Evolutionary conservation across 169 alveolate genomes (phyloP), one percentile per base, ranked within the genome.

Genomic region (Eimeria maxima): DNA sequence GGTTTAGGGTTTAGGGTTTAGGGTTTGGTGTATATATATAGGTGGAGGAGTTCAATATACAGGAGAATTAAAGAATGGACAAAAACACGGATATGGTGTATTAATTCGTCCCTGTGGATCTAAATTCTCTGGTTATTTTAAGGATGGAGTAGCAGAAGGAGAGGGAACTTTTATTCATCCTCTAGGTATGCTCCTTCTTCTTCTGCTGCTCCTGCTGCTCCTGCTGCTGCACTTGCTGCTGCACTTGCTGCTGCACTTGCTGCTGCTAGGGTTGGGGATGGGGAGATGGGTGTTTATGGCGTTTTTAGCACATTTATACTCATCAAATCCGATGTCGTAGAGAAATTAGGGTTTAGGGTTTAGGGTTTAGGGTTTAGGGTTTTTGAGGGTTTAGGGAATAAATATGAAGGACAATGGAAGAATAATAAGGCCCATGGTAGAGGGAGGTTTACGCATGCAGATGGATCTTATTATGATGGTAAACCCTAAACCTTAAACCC

Each of bases 341-440:
- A 50, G 57, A 5, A 50, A 5, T 11, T 50, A 50, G 57, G 57
- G 57, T 50, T 50, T 50, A 50, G 57, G 57, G 57, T 50, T 50
- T 50, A 50, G 57, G 57, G 57, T 50, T 50, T 50, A 50, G 57
- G 57, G 57, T 50, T 50, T 50, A 50, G 57, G 57, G 57, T 50
- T 50, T 50, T 50, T 50, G 57, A 44, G 8, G 93, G 4, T 33
- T 65, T 38, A 57, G 96, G 83, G 22, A 87, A 27, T 33, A 65
- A 29, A 45, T 94, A 86, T 86, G 95, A 90, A 57, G 99, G 99
- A 2, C 98, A 97, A 73, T 98, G 98, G 98, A 90, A 90, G 74
- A 99, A 98, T 22, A 97, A 97, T 73, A 97, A 97, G 69, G 97
- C 98, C 63, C 97, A 97, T 93, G 99, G 99, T n/a, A 96, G 90